phyloP scores from a whole-genome alignment of 371 early-diverging fungal genomes.

The Nematocida major region DNA sequence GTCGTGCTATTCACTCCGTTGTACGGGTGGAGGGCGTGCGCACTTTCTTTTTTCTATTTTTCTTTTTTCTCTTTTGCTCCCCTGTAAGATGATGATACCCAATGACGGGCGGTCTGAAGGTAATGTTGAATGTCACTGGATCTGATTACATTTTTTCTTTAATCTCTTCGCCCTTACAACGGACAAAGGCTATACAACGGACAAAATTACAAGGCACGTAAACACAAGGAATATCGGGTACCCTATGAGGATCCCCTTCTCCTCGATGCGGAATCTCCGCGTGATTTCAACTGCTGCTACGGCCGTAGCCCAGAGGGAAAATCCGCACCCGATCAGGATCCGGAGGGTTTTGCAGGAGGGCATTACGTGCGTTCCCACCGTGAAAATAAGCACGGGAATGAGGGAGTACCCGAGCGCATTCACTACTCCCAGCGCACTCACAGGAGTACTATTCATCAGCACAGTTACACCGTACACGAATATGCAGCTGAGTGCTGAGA shows the following conservation, averaged over 20 bases:
- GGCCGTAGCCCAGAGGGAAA: slow-evolving; percentile 55
- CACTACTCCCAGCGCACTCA: slow-evolving; percentile 46
- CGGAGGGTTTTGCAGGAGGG: slow-evolving; percentile 1
- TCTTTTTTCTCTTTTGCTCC: slow-evolving; percentile 2
- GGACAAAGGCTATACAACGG: slow-evolving; percentile 48
- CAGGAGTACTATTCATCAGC: slow-evolving; percentile 26
- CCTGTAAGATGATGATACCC: slow-evolving; percentile 44
- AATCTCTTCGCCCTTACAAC: slow-evolving; percentile 14
- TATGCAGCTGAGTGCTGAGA: slow-evolving; percentile 51
- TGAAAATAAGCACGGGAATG: slow-evolving; percentile 56
- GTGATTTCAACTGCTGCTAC: slow-evolving; percentile 48
- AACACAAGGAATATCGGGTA: slow-evolving; percentile 64
- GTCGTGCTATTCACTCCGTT: no score
- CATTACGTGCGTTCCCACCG: slow-evolving; percentile 47
- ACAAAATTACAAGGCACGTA: slow-evolving; percentile 59
- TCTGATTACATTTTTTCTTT: slow-evolving; percentile 42
- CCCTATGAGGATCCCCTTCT: slow-evolving; percentile 55
- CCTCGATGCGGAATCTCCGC: slow-evolving; percentile 38
- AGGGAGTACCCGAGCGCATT: slow-evolving; percentile 64
- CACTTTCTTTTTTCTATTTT: neutral
- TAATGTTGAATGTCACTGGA: slow-evolving; percentile 47
- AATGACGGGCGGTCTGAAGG: slow-evolving; percentile 56
- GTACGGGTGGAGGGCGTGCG: no score
- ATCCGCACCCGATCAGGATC: slow-evolving; percentile 8
- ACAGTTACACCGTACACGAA: slow-evolving; percentile 57